Conservation (phyloP, 371 early-diverging fungal genomes). For the Haplosporangium sp. region DNA sequence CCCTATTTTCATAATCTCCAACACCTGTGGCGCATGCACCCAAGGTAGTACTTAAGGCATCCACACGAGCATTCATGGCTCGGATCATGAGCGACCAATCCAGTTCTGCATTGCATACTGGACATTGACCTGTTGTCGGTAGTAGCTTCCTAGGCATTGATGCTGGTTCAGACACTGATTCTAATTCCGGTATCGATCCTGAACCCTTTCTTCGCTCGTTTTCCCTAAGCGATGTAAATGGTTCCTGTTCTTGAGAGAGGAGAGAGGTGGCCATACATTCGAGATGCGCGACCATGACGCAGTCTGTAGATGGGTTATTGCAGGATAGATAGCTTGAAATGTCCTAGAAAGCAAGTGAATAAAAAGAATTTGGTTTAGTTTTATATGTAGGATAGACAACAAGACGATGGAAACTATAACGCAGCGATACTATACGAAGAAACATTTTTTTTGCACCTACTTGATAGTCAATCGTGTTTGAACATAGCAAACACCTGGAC, state of each 20-base stretch:
- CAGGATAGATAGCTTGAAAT: slow-evolving; percentile 11
- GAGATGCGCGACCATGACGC: slow-evolving; percentile 41
- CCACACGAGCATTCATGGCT: slow-evolving; percentile 31
- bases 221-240: background rate
- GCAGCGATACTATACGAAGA: too few relatives aligned
- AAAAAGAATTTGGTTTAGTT: background rate
- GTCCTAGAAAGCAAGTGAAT: background rate
- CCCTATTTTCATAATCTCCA: background rate
- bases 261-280: slow-evolving; percentile 36
- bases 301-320: slow-evolving; percentile 10
- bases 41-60: background rate
- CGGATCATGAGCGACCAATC: slow-evolving; percentile 34
- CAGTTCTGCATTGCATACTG: slow-evolving; percentile 18
- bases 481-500: slow-evolving; percentile 27
- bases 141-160: slow-evolving; percentile 7
- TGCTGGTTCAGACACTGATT: background rate
- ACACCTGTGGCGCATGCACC: background rate
- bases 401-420: background rate
- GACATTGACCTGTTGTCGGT: slow-evolving; percentile 27
- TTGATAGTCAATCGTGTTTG: background rate
- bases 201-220: background rate
- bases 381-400: background rate
- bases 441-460: too few relatives aligned
- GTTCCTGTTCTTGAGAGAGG: slow-evolving; percentile 12
- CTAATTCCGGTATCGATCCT: too few relatives aligned